phyloP scores from a whole-genome alignment of 441 rosid genomes.

The Pelargonium fulgidum region DNA sequence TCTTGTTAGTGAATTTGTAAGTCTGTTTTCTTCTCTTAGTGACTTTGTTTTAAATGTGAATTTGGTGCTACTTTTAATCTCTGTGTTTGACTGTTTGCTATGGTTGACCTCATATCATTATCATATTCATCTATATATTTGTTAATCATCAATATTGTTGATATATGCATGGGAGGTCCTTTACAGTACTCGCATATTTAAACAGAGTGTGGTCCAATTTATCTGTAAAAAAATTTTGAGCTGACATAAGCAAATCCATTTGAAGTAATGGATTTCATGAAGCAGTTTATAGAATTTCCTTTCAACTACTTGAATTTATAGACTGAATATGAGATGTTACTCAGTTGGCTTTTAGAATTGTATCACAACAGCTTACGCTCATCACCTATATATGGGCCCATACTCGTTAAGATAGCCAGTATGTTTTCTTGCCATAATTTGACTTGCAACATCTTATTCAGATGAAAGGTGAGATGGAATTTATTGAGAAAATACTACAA shows the following conservation, averaged over 20 bases:
- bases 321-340: not conserved
- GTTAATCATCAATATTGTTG: no score
- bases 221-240: no score
- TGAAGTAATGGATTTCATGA: not conserved
- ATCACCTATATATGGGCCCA: not conserved
- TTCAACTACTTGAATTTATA: not conserved
- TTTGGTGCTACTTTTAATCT: not conserved
- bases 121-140: not conserved
- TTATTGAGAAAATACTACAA: slow-evolving; percentile 78
- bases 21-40: slow-evolving; percentile 28
- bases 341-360: not conserved
- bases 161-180: no score
- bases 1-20: slow-evolving; percentile 75
- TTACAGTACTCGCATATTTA: no score
- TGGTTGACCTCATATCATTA: not conserved
- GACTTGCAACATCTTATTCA: slow-evolving; percentile 25
- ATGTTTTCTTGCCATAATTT: slow-evolving; percentile 5
- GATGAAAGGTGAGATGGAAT: slow-evolving; percentile 98
- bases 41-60: slow-evolving; percentile 4
- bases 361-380: not conserved
- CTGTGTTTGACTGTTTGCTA: not conserved
- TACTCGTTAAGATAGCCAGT: not conserved
- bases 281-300: not conserved
- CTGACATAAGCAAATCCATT: not conserved
- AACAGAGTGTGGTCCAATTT: not conserved